phyloP scores from a whole-genome alignment of 2,329 filamentous ascomycete species.

The Curvularia spicifera region DNA sequence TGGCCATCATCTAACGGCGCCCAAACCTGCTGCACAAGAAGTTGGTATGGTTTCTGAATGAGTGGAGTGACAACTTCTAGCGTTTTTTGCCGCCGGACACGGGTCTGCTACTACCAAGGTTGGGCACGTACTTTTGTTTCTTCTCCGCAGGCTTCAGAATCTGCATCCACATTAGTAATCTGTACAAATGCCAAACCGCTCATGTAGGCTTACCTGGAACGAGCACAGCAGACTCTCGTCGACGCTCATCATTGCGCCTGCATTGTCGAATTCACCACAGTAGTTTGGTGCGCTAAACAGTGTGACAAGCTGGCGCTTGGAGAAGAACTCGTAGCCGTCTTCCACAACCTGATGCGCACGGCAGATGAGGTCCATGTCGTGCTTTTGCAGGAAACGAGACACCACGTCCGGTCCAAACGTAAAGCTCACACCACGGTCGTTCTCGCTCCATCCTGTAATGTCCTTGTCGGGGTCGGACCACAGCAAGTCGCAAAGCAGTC shows the following conservation, averaged over 20 bases:
- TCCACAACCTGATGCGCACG: constrained; percentile 98
- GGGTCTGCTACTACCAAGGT: constrained; percentile 70
- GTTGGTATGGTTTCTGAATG: constrained; percentile 50
- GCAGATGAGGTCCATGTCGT: constrained; percentile 99
- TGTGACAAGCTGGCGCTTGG: constrained; percentile 95
- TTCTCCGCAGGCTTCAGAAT: constrained; percentile 99
- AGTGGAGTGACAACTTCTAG: constrained; percentile 56
- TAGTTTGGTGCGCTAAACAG: constrained; percentile 99
- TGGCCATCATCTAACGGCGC: constrained; percentile 71
- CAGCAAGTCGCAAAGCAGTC: constrained; percentile 93
- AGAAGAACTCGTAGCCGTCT: constrained; percentile 99
- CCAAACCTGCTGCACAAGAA: constrained; percentile 86
- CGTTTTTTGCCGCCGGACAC: constrained; percentile 73
- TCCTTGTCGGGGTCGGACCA: constrained; percentile 99
- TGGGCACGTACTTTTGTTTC: constrained; percentile 99
- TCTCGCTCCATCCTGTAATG: constrained; percentile 98
- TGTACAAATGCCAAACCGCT: neutral
- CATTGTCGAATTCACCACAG: constrained; percentile 99
- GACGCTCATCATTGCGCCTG: constrained; percentile 99
- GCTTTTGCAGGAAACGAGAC: constrained; percentile 95
- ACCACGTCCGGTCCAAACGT: constrained; percentile 98
- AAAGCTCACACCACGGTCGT: constrained; percentile 97
- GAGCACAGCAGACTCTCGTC: constrained; percentile 98
- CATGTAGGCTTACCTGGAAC: constrained; percentile 76
- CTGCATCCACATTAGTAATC: constrained; percentile 55